Base-by-base conservation (phyloP, 73 alveolate genomes). In the Blepharisma japonicum region DNA sequence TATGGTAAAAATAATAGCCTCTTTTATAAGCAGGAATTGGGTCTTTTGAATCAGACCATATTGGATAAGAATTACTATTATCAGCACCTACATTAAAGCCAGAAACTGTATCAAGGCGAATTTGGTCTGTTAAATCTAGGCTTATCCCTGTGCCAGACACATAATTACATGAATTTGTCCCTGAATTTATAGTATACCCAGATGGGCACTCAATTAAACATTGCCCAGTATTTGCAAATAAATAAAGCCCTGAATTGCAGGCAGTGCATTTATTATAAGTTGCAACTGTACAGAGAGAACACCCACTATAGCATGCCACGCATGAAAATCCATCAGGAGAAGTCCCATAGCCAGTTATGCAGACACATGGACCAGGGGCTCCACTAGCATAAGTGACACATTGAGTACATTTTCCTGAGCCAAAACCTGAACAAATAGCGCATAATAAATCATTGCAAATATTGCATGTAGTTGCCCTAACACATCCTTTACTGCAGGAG, bases 141-240 rank as follows among this genome's bases (percentile, higher is more conserved):
- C 42, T 32, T 32, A 32, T 3, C 42, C 42, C 42, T 0, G 3
- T 3, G 5, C 0, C 42, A 53, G 67, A 53, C 4, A 4, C n/a
- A 25, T 61, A n/a, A n/a, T 14, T 48, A 61, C 49, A 14, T 8
- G 4, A 2, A 14, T n/a, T 25, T 18, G 74, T 18, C 46, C 74
- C 74, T 61, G 74, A 61, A 61, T 39, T 25, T 2, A 4, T 61
- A 2, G 48, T 61, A 5, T 61, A 61, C 38, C 74, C 74, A 61
- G 74, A 20, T 2, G 74, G 74, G 5, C 74, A 61, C 18, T 8
- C 14, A 20, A 1, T 20, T 39, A 18, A 25, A 4, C 74, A 61
- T 14, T 14, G 74, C 4, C 46, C 74, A 5, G 74, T 61, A 9
- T 14, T 25, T n/a, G 0, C 5, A n/a, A 61, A 25, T 25, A 61